A percentile compares a stretch with the other conserved stretches of the same genome.
Conservation (phyloP, 768 basidiomycete genomes). For the Termitomyces sp. region DNA sequence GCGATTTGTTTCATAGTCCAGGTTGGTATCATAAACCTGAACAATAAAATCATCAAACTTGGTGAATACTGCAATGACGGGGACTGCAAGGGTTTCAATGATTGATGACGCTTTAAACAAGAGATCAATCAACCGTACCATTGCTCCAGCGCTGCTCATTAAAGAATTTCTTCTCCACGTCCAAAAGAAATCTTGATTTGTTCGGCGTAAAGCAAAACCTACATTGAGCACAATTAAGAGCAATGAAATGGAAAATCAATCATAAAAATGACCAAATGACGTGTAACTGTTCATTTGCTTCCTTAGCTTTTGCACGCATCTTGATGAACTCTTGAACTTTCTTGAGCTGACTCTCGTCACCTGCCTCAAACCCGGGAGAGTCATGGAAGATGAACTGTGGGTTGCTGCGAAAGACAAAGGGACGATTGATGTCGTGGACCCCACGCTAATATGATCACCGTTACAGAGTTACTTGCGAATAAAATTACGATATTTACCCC, state of each 20-base stretch:
- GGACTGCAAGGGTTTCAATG: background rate
- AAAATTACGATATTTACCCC: background rate
- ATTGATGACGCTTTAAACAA: background rate
- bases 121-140: background rate
- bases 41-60: background rate
- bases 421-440: background rate
- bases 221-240: background rate
- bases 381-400: constrained; percentile 1
- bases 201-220: background rate
- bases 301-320: background rate
- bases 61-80: background rate
- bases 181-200: background rate
- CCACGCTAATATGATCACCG: background rate
- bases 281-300: background rate
- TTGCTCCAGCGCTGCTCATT: background rate
- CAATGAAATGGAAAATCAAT: background rate
- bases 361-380: background rate
- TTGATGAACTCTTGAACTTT: constrained; percentile 1
- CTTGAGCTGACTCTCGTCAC: background rate
- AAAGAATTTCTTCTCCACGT: background rate
- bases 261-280: background rate
- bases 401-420: background rate
- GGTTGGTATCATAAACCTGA: background rate
- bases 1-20: background rate
- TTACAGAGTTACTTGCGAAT: background rate